Evolutionary conservation across 2,329 filamentous ascomycete species (phyloP), one percentile per base, ranked within the genome.

Genomic region (Pyrenochaeta sp.): DNA sequence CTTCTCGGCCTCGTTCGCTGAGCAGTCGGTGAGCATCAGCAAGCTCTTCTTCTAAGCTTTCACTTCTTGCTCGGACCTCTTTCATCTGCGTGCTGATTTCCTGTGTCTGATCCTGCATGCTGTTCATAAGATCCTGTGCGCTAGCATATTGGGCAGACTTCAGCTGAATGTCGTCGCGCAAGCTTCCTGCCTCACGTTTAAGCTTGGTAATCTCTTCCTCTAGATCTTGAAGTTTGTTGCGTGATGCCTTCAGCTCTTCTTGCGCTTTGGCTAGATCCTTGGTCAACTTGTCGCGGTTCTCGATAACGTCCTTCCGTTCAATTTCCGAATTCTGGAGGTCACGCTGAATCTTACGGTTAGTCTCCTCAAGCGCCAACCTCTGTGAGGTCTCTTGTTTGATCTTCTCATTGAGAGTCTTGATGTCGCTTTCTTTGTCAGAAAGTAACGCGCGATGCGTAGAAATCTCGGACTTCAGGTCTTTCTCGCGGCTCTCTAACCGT

Each of bases 21-120:
- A 99, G 81, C 48, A 96, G 81, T 44, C 90, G 84, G 67, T 96
- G 91, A 3, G 91, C 87, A 71, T 99, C 94, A 1, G 85, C 84
- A 1, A 97, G 79, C 69, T 99, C 94, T 72, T 99, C 94, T 63
- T 96, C 93, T 0, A 97, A 77, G 44, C 86, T 89, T 63, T 96
- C 92, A 26, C 86, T 88, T 55, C 90, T 86, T 35, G 87, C 84
- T 49, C 88, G 85, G 1, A 89, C 84, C 72, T 99, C 94, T 71
- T 94, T 96, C 72, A 96, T 87, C 73, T 96, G 94, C 55, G 90
- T 88, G 4, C 86, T 86, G 63, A 97, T 82, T 74, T 99, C 94
- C 1, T 88, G 83, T 0, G 87, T 88, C 74, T 97, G 91, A 60
- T 96, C 91, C 48, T 92, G 89, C 90, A 97, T 94, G 67, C 89